Evolutionary conservation across 2,329 filamentous ascomycete species (phyloP), one percentile per base, ranked within the genome.

Genomic region (Fusarium succisae): DNA sequence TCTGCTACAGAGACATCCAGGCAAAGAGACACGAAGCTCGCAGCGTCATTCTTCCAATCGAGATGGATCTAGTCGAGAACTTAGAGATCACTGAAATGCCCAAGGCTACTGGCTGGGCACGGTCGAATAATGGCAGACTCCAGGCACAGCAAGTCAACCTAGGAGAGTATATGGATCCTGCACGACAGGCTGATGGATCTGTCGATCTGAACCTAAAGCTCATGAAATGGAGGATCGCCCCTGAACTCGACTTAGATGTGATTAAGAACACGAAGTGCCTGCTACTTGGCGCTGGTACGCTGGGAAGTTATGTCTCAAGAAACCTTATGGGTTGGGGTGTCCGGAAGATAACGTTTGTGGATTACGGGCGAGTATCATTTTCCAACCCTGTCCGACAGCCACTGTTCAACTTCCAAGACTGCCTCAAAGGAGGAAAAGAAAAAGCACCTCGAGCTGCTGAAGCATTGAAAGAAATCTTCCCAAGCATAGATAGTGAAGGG

Each of bases 191-290:
- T 28, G 95, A 98, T 80, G 95, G 97, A 81, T 95, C 95, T 2
- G 96, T 98, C 15, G 96, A 99, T 79, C 88, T 99, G 66, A 99
- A 99, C 79, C 87, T 98, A 69, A 98, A 98, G 83, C 88, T 99
- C 66, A 99, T 99, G 92, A 99, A 98, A 84, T 99, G 96, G 96
- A 92, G 96, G 44, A 94, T 99, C 78, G 94, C 95, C 13, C 96
- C 96, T 0, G 91, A 92, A 57, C 88, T 99, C 45, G 89, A 98
- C 80, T 89, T 99, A 15, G 95, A 98, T 37, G 89, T 90, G 37
- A 95, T 98, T 80, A 98, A 98, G 80, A 89, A 92, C 65, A 96
- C 94, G 8, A 97, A 92, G 79, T 99, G 96, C 80, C 88, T 99
- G 22, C 86, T 99, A 6, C 90, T 99, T 4, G 96, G 96, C 9